phyloP scores from a whole-genome alignment of 768 basidiomycete species.

The Melanogaster broomeanus region DNA sequence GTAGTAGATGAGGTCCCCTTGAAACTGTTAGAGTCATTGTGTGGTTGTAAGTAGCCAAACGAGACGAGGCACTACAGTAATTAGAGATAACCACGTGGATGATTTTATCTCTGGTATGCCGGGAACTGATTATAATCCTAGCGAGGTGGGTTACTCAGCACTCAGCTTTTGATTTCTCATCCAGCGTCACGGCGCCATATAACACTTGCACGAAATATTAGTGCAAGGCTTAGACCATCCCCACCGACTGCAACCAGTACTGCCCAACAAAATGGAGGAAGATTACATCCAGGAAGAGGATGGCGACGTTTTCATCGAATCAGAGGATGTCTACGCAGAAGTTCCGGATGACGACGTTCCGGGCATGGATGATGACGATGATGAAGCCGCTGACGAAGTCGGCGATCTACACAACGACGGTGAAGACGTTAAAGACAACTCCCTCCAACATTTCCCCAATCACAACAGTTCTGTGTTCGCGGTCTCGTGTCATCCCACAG shows the following conservation, averaged over 20 bases:
- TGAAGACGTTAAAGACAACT: slow-evolving; percentile 54
- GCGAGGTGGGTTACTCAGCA: slow-evolving; percentile 20
- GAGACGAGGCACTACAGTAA: too few species aligned
- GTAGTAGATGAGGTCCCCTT: not conserved
- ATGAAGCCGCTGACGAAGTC: slow-evolving; percentile 49
- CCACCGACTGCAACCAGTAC: slow-evolving; percentile 5
- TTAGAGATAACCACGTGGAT: slow-evolving; percentile 9
- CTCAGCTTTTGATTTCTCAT: slow-evolving; percentile 30
- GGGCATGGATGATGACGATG: slow-evolving; percentile 77
- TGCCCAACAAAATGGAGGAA: slow-evolving; percentile 39
- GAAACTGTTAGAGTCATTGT: not conserved
- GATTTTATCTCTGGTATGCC: too few species aligned
- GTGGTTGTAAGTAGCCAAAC: not conserved
- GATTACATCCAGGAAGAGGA: slow-evolving; percentile 42
- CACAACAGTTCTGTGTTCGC: slow-evolving; percentile 84
- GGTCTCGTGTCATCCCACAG: slow-evolving; percentile 79
- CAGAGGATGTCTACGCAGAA: slow-evolving; percentile 67
- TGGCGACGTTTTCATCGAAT: slow-evolving; percentile 61
- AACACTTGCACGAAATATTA: not conserved
- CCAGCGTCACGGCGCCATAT: slow-evolving; percentile 3
- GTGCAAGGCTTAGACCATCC: not conserved
- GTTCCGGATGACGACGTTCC: slow-evolving; percentile 64
- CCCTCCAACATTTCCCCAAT: slow-evolving; percentile 64
- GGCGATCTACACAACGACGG: slow-evolving; percentile 45
- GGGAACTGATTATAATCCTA: not conserved